Base-by-base conservation (phyloP, 1,284 basidiomycete genomes). In the Leccinum pachyderme region DNA sequence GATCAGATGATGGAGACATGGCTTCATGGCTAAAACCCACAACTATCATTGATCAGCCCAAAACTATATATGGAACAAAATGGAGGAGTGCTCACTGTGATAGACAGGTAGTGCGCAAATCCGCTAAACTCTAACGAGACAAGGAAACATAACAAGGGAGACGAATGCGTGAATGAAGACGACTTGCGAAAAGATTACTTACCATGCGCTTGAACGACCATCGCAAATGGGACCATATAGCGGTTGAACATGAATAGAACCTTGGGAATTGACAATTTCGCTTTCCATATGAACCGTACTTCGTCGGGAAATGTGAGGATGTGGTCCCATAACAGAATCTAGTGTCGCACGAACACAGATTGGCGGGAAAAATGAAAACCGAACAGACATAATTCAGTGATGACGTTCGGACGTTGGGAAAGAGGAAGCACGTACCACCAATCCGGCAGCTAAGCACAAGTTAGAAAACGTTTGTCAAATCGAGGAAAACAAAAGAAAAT, bases 281-380 rank as follows among this genome's bases (percentile, higher is more conserved):
- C 77, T 7, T 63, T 70, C 80, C 81, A 82, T 22, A 82, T 70
- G 29, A 76, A 63, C 51, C 70, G 57, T 15, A 80, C 70, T 64
- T 82, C 80, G 29, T 78, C 75, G 18, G 67, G 64, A 22, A 82
- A 67, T 0, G 78, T 77, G 45, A 81, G 62, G 27, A 76, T 45
- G 56, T 81, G 77, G 57, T 82, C 78, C 61, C 79, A 81, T 29
- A 81, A 58, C n/a, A 81, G 63, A 35, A 78, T 59, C 76, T 78
- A 37, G 43, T 8, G 25, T 45, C 43, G 25, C 43, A 44, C 37
- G 18, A 22, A 7, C 18, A 41, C 9, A 22, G 6, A 18, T 39
- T 22, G 18, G 39, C 18, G 11, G 2, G 37, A 35, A 35, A 35
- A 18, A 37, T 6, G 5, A 22, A 41, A 1, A 12, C 2, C 39